Percentiles rank a stretch among this genome's conserved stretches.
Evolutionary conservation across 83 land plant species (phyloP).

Genomic region (Picea abies): DNA sequence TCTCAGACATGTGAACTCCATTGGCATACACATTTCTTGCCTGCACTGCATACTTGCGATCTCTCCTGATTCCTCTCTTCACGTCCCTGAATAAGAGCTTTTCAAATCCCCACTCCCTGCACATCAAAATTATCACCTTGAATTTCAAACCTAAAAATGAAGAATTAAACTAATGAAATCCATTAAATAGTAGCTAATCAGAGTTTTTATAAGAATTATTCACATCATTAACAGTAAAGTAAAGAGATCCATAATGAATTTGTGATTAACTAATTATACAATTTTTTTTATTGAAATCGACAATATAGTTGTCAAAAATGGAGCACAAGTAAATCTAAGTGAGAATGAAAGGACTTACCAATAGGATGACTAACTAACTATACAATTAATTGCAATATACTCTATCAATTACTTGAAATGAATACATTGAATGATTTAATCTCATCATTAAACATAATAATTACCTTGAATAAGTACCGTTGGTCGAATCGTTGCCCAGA

Average conservation of each 20-base stretch:
- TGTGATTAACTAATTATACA: not conserved
- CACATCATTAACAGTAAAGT: no score
- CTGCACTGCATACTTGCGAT: slow-evolving; percentile 68
- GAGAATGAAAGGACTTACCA: no score
- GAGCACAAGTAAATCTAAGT: no score
- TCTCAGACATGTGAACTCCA: slow-evolving; percentile 76
- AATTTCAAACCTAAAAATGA: not conserved
- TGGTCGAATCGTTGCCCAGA: slow-evolving; percentile 14
- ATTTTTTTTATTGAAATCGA: no score
- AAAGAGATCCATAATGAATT: no score
- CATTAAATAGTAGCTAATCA: not conserved
- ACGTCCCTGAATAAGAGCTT: slow-evolving; percentile 66
- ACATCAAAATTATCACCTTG: not conserved
- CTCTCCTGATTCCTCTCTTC: slow-evolving; percentile 43
- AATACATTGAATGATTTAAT: slow-evolving; percentile 5
- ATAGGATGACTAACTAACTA: not conserved
- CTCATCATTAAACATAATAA: not conserved
- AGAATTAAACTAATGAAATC: no score
- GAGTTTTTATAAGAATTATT: no score
- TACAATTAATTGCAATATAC: not conserved
- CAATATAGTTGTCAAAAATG: no score
- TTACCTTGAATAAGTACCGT: slow-evolving; percentile 17
- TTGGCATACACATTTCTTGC: slow-evolving; percentile 64
- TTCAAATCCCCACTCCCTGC: slow-evolving; percentile 73
- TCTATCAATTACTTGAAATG: not conserved